Conservation (phyloP, 768 basidiomycete species). For the Calocybe cyanea region DNA sequence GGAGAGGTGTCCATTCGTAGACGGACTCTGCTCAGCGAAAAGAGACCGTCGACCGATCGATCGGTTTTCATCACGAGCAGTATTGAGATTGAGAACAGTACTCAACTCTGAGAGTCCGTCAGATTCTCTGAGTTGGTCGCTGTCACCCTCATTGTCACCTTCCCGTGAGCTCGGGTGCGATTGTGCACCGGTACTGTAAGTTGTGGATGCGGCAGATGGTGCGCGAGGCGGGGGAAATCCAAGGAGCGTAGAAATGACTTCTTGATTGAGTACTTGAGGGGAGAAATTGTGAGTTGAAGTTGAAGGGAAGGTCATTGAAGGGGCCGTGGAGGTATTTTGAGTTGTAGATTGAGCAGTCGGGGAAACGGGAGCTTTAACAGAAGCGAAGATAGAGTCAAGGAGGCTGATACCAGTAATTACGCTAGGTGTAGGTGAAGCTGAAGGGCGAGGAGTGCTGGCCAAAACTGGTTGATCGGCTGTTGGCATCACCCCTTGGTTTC, state of each 20-base stretch:
- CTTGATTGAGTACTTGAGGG: constrained; percentile 68
- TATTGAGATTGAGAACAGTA: constrained; percentile 35
- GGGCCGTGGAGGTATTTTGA: constrained; percentile 7
- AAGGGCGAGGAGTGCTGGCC: constrained; percentile 7
- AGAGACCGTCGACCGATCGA: constrained; percentile 30
- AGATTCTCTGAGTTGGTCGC: constrained; percentile 24
- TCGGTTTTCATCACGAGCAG: constrained; percentile 23
- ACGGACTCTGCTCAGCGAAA: constrained; percentile 18
- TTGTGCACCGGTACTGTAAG: constrained; percentile 25
- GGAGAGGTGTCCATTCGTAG: constrained; percentile 16
- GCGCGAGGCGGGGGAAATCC: constrained; percentile 47
- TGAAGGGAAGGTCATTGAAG: constrained; percentile 44
- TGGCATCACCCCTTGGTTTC: constrained; percentile 16
- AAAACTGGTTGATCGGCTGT: constrained; percentile 14
- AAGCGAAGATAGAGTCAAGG: constrained; percentile 72
- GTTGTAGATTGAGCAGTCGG: constrained; percentile 12
- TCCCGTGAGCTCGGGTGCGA: constrained; percentile 48
- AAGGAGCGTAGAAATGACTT: constrained; percentile 63
- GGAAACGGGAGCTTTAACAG: constrained; percentile 35
- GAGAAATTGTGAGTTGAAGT: constrained; percentile 47
- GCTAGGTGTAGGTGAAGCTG: constrained; percentile 17
- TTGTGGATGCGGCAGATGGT: constrained; percentile 34
- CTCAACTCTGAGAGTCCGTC: constrained; percentile 42
- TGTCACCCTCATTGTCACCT: constrained; percentile 55
- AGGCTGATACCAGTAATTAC: constrained; percentile 52